Percentiles rank a stretch among this genome's conserved stretches.
phyloP scores from a whole-genome alignment of 768 basidiomycete genomes.

The Agaricus sinodeliciosus region DNA sequence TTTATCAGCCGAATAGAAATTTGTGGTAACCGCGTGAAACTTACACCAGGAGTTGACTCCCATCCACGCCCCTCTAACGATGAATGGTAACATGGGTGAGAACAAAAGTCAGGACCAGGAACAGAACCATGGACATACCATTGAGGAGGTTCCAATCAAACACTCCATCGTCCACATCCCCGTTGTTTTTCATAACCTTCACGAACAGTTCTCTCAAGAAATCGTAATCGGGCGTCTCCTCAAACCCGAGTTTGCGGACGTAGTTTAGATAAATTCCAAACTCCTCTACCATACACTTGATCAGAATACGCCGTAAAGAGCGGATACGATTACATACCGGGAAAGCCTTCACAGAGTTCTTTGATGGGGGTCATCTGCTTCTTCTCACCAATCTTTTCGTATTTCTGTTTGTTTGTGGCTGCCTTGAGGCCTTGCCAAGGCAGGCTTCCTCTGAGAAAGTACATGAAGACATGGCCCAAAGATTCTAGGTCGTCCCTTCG shows the following conservation, averaged over 20 bases:
- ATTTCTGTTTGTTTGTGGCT: constrained; percentile 99
- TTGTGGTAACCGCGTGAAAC: constrained; percentile 40
- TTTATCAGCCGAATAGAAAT: not conserved
- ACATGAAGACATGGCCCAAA: constrained; percentile 99
- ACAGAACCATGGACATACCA: constrained; percentile 33
- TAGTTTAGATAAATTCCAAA: constrained; percentile 99
- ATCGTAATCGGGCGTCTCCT: constrained; percentile 98
- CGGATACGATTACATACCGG: constrained; percentile 48
- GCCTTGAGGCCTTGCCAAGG: constrained; percentile 99
- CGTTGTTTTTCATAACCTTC: constrained; percentile 88
- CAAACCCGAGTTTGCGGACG: constrained; percentile 97
- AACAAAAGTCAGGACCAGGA: constrained; percentile 2
- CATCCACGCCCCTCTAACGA: constrained; percentile 82
- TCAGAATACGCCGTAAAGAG: constrained; percentile 5
- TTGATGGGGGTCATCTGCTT: constrained; percentile 98
- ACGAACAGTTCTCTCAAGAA: constrained; percentile 93
- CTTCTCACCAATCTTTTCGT: constrained; percentile 99
- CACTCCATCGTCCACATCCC: constrained; percentile 86
- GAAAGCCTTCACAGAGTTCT: constrained; percentile 93
- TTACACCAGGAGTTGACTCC: constrained; percentile 53
- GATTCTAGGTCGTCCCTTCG: constrained; percentile 96
- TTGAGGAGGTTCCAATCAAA: constrained; percentile 97
- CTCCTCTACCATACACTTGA: constrained; percentile 60
- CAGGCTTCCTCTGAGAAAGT: constrained; percentile 92
- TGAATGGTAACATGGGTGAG: not conserved